Base-by-base conservation (phyloP, 2,329 filamentous ascomycete genomes). In the Fusarium albidum region DNA sequence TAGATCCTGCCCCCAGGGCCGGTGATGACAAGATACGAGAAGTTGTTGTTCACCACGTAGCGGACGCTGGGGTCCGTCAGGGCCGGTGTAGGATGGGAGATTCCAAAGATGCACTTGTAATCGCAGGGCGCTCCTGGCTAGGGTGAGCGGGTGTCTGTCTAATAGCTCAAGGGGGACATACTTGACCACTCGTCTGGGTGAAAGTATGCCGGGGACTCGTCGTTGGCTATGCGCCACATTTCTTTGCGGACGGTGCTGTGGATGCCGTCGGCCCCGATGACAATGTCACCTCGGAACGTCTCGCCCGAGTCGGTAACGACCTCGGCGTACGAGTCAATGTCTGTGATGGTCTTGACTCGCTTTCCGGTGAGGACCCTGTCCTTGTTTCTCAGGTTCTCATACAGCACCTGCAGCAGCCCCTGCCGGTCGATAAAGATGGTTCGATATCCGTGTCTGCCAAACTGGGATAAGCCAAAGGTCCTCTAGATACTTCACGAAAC, bases 1-100 rank as follows among this genome's bases (percentile, higher is more conserved):
- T 10, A 59, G 6, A 54, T 29, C 89, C 9, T 89, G 87, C 33
- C 46, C 2, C n/a, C 46, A 15, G 46, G 45, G 12, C 50, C 47
- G 9, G 14, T 14, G 17, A 15, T 46, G 21, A 49, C 34, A 4
- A 49, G 6, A 14, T 49, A 49, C 3, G 50, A 48, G 6, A 26
- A 12, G 10, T 41, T 14, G 3, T 46, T 33, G 11, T 27, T 26
- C 10, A 53, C 43, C 7, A 53, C 41, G 3, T 26, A 32, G 39
- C 44, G 13, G 39, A 13, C 5, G 32, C 35, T 2, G 29, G 29
- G 11, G 29, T 32, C 29, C 9, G 14, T 32, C 49, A 41, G 21
- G 49, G n/a, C 11, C 6, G 28, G 8, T 40, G 40, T n/a, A 29
- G 49, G 49, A 13, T 34, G 28, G 5, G 51, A 55, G 27, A 55